Conservation (phyloP, 169 alveolate species). For the Plasmodium cynomolgi region DNA sequence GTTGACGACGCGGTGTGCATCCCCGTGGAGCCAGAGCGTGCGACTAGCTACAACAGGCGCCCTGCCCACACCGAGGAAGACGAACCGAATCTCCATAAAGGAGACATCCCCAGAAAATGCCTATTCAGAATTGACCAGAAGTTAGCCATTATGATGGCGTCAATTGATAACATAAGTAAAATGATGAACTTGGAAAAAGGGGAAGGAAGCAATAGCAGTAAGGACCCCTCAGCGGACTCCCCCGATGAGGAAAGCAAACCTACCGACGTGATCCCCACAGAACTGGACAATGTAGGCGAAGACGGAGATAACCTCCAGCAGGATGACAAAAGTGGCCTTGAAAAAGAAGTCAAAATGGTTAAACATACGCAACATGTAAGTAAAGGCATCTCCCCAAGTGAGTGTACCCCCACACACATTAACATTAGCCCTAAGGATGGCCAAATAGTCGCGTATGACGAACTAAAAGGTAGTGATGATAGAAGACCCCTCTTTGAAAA, state of each 20-base stretch:
- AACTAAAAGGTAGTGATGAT: constrained; percentile 7
- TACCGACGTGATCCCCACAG: not conserved
- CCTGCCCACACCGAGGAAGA: not conserved
- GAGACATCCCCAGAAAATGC: not conserved
- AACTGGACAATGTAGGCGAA: not conserved
- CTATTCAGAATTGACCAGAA: constrained; percentile 39
- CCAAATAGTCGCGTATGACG: constrained; percentile 61
- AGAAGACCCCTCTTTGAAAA: not conserved
- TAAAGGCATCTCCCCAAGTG: not conserved
- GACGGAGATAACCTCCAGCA: not conserved
- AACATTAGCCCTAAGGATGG: not conserved
- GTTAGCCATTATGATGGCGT: constrained; percentile 49
- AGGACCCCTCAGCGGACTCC: not conserved
- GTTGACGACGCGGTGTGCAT: not conserved
- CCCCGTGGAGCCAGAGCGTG: not conserved
- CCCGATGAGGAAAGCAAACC: not conserved
- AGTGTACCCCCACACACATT: not conserved
- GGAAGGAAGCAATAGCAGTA: not conserved
- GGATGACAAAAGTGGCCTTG: not conserved
- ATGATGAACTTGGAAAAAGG: not conserved
- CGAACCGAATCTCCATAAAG: not conserved
- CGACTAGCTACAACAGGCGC: not conserved
- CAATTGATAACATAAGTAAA: constrained; percentile 58
- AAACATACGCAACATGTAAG: not conserved
- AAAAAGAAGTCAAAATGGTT: not conserved